Percentiles rank a stretch among this genome's conserved stretches.
These are phyloP conservation scores for Penicillium nordicum DNA, from an alignment of 2,329 filamentous ascomycete species.

Conservation along the genomic window DNA sequence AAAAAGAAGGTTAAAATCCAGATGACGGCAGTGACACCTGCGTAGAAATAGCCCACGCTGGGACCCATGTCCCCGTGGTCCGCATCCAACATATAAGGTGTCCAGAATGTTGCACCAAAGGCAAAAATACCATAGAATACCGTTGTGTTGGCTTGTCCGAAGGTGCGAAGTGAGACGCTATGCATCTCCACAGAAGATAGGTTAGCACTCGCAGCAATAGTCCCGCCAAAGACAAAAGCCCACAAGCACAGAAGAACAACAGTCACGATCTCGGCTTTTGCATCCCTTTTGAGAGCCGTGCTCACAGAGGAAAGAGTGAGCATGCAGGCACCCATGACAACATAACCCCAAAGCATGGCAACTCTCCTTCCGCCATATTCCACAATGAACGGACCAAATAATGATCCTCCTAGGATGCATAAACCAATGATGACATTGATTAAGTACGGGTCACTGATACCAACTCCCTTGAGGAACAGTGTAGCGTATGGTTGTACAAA, in stretches of 20 bases:
- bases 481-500: constrained; percentile 15
- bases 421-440: constrained; percentile 18
- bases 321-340: constrained; percentile 21
- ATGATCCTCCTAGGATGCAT: constrained; percentile 16
- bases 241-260: constrained; percentile 25
- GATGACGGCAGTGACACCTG: constrained; percentile 19
- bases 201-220: constrained; percentile 18
- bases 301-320: constrained; percentile 20
- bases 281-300: constrained; percentile 12
- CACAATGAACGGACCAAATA: constrained; percentile 14
- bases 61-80: constrained; percentile 26
- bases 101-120: constrained; percentile 22
- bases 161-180: constrained; percentile 23
- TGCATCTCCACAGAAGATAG: constrained; percentile 25
- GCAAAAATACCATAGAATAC: constrained; percentile 20
- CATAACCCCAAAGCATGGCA: constrained; percentile 19
- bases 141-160: constrained; percentile 24
- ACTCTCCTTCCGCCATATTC: constrained; percentile 23
- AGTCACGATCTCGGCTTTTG: constrained; percentile 12
- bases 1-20: constrained; percentile 17
- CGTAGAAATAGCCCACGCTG: constrained; percentile 32
- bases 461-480: constrained; percentile 17
- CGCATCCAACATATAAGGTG: constrained; percentile 22
- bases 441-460: constrained; percentile 19
- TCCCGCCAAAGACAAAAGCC: constrained; percentile 25